phyloP scores from a whole-genome alignment of 768 basidiomycete genomes.

The Lyophyllum atratum region DNA sequence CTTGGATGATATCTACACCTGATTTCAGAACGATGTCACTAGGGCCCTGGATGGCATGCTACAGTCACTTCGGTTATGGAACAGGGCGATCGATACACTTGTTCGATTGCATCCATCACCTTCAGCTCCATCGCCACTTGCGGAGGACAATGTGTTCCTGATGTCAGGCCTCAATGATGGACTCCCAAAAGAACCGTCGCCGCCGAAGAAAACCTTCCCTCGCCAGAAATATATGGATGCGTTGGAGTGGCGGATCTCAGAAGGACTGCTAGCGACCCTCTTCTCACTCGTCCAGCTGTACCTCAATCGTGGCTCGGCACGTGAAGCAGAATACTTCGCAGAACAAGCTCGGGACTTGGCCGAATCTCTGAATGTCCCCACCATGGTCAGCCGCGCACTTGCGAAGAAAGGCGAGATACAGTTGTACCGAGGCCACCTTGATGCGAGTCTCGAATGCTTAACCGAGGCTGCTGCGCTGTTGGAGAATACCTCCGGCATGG shows the following conservation, averaged over 20 bases:
- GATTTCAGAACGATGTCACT: slow-evolving; percentile 58
- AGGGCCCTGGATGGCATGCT: slow-evolving; percentile 58
- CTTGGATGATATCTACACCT: not conserved
- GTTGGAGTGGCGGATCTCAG: slow-evolving; percentile 75
- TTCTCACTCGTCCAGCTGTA: slow-evolving; percentile 69
- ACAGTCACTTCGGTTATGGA: slow-evolving; percentile 78
- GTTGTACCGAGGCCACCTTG: slow-evolving; percentile 59
- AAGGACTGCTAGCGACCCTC: slow-evolving; percentile 66
- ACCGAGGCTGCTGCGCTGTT: slow-evolving; percentile 48
- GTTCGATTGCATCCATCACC: slow-evolving; percentile 53
- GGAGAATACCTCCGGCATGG: slow-evolving; percentile 50
- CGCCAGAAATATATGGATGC: slow-evolving; percentile 46
- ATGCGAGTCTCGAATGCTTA: slow-evolving; percentile 58
- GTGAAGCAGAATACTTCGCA: slow-evolving; percentile 85
- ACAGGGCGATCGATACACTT: slow-evolving; percentile 72
- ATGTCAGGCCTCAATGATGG: slow-evolving; percentile 45
- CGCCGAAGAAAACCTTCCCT: slow-evolving; percentile 28
- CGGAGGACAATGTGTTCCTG: slow-evolving; percentile 62
- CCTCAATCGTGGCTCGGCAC: slow-evolving; percentile 72
- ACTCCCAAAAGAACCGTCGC: slow-evolving; percentile 29
- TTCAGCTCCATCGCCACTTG: slow-evolving; percentile 20
- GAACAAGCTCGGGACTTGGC: slow-evolving; percentile 79
- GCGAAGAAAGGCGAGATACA: slow-evolving; percentile 71
- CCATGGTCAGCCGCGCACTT: slow-evolving; percentile 64
- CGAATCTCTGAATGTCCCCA: slow-evolving; percentile 62